These are phyloP conservation scores for Scortechinia acanthostroma DNA, from an alignment of 2,329 filamentous ascomycete species.

Conservation along the genomic window DNA sequence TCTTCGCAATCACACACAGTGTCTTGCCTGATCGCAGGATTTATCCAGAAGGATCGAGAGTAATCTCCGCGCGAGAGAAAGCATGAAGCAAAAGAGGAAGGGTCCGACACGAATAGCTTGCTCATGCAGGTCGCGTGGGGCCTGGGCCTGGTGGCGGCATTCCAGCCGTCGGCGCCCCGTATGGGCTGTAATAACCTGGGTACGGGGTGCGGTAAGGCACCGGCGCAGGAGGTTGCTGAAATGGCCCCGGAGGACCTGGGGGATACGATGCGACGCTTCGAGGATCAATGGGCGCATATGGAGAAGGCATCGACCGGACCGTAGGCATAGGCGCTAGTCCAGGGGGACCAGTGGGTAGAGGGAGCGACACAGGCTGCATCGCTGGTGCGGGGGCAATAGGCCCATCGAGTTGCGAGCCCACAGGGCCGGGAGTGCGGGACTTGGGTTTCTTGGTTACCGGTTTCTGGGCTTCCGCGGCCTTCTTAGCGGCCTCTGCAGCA, in stretches of 20 bases:
- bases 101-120: no score
- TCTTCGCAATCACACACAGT: no score
- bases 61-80: no score
- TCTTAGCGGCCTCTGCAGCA: conserved; percentile 5
- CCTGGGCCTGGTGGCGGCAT: neutral
- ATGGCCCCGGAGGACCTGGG: neutral
- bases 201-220: neutral
- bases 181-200: neutral
- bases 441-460: neutral
- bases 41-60: no score
- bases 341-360: no score
- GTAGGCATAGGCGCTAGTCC: neutral
- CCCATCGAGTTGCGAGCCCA: no score
- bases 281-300: neutral
- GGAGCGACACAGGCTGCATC: neutral
- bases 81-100: no score
- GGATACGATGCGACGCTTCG: neutral
- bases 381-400: neutral
- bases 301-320: no score
- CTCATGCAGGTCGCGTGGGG: neutral
- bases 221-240: neutral
- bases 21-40: no score
- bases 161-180: neutral
- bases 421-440: neutral
- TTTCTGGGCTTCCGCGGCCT: neutral